Evolutionary conservation across 331 rosid species (phyloP).

Genomic region (Pyrus hybrid): DNA sequence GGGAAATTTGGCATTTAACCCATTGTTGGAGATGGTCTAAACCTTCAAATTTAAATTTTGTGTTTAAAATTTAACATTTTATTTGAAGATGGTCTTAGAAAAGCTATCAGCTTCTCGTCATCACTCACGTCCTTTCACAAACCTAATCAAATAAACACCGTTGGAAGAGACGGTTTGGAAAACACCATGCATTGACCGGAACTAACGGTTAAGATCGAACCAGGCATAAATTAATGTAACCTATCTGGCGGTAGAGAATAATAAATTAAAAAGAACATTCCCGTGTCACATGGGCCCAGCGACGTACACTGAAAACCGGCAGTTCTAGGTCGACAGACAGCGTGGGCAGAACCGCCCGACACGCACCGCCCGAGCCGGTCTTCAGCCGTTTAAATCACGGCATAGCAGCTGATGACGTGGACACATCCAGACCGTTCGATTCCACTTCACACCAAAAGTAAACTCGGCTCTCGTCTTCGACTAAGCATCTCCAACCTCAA

Average conservation of each 20-base stretch:
- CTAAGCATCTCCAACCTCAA: background rate
- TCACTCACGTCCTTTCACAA: background rate
- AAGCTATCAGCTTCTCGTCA: no score
- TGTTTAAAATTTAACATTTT: no score
- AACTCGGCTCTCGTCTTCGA: conserved; percentile 10
- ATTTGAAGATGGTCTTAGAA: no score
- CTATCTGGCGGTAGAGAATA: background rate
- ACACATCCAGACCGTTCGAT: conserved; percentile 4
- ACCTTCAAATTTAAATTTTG: no score
- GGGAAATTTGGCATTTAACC: no score
- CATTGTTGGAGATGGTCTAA: no score
- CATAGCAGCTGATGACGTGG: conserved; percentile 23
- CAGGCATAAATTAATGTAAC: background rate
- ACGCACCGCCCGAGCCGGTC: conserved; percentile 34
- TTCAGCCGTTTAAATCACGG: conserved; percentile 10
- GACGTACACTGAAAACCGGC: conserved; percentile 16
- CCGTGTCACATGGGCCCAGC: conserved; percentile 29
- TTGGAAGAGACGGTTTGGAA: no score
- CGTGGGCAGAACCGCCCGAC: conserved; percentile 17
- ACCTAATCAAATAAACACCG: background rate
- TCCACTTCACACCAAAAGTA: background rate
- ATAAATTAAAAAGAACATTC: background rate
- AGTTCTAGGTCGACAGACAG: conserved; percentile 17
- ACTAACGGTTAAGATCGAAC: background rate
- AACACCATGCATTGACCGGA: background rate